A percentile compares a stretch with the other conserved stretches of the same genome.
Conservation (phyloP, 305 asterid genomes). For the Fraxinus ornus region DNA sequence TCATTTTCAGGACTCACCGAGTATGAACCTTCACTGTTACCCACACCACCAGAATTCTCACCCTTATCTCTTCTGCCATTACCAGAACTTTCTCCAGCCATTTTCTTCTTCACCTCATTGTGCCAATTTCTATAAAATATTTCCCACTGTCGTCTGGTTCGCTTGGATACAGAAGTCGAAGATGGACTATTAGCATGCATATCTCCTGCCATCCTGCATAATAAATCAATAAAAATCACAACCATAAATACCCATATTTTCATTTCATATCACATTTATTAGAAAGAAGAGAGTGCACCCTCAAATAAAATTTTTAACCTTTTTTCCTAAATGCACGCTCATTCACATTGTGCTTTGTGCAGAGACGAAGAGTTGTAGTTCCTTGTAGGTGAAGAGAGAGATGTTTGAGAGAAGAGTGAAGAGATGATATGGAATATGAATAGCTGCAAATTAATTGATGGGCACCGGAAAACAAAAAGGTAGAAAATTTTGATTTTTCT, state of each 20-base stretch:
- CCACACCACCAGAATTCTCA: slow-evolving; percentile 3
- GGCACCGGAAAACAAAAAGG: not conserved
- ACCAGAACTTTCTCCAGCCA: not conserved
- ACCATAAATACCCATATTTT: not conserved
- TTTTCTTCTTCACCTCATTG: slow-evolving; percentile 16
- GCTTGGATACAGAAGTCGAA: slow-evolving; percentile 7
- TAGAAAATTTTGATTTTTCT: not conserved
- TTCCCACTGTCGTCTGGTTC: slow-evolving; percentile 33
- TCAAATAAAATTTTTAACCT: not conserved
- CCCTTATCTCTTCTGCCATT: not conserved
- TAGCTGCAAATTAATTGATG: not conserved
- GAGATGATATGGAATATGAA: not conserved
- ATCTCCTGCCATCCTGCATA: slow-evolving; percentile 11
- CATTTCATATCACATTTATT: not conserved
- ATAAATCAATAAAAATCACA: slow-evolving; percentile 8
- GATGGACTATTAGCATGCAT: not conserved
- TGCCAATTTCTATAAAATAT: slow-evolving; percentile 4
- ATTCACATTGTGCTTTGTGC: not conserved
- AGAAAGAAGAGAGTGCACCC: not conserved
- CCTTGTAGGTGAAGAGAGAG: not conserved
- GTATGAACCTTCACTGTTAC: not conserved
- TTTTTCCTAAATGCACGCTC: not conserved
- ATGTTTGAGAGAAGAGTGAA: not conserved
- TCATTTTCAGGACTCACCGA: not conserved
- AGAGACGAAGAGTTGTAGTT: not conserved